Evolutionary conservation across 495 filamentous ascomycete genomes (phyloP).

Genomic region (Lasiosphaeria miniovina): DNA sequence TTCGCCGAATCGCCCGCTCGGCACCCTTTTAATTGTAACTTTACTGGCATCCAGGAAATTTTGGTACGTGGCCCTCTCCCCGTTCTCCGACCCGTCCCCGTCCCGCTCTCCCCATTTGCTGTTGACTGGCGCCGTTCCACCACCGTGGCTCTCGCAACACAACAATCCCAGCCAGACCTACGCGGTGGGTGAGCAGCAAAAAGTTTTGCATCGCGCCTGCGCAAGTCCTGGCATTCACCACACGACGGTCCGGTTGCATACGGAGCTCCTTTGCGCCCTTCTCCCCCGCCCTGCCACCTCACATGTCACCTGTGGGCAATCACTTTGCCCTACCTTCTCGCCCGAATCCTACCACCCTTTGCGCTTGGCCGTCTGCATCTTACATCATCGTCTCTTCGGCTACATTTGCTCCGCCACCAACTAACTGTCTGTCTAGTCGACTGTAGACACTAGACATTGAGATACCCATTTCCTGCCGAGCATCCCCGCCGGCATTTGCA

Average conservation of each 20-base stretch:
- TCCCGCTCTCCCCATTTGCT: not conserved
- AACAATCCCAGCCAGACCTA: not conserved
- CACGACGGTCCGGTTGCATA: not conserved
- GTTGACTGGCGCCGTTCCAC: not conserved
- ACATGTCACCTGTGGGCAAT: not conserved
- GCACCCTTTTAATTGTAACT: conserved; percentile 28
- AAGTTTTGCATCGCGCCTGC: conserved; percentile 2
- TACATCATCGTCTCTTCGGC: conserved; percentile 11
- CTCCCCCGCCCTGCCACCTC: not conserved
- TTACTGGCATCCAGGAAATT: conserved; percentile 27
- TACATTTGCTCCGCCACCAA: conserved; percentile 1
- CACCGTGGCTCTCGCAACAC: not conserved
- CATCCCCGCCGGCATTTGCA: conserved; percentile 13
- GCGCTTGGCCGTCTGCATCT: conserved; percentile 3
- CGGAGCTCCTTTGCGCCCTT: too few species aligned
- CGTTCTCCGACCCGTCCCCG: not conserved
- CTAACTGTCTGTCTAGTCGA: conserved; percentile 11
- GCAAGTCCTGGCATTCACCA: not conserved
- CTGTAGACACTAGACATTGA: conserved; percentile 29
- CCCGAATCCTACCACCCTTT: not conserved
- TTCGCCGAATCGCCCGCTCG: conserved; percentile 8
- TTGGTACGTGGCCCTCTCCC: conserved; percentile 20
- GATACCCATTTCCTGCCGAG: conserved; percentile 26
- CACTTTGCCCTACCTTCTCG: not conserved
- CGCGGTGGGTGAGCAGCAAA: not conserved